Evolutionary conservation across 331 rosid genomes (phyloP), one percentile per base, ranked within the genome.

Genomic region (Pyracantha coccinea): DNA sequence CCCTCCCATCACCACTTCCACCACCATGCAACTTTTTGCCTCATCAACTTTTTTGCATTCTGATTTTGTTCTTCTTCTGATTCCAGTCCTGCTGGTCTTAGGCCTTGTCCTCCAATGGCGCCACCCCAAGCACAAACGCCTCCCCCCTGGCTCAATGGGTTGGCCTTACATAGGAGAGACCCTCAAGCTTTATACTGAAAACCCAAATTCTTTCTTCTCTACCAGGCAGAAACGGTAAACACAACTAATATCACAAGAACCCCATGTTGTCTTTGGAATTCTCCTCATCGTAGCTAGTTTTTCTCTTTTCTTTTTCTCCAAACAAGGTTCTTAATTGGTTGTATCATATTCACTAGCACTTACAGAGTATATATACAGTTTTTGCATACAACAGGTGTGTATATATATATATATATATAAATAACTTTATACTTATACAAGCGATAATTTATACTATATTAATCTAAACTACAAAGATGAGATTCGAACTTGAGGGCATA

Each of bases 131-230:
- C 47, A 74, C 85, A 85, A 81, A 33, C 82, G 80, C 73, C 79
- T 93, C 7, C 98, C 98, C 4, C 98, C 97, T 2, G 98, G 98
- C 58, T 93, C 96, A 13, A 76, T 93, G 91, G 98, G 98, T 4
- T 91, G 97, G 98, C 97, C 97, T 28, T 88, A 82, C 73, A 67
- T 91, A 0, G 98, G 97, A 66, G 97, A 93, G 79, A 91, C 98
- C 55, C 88, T 83, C 75, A 84, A 84, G 68, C 98, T 93, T 68
- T 93, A 91, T 69, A 79, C 90, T 38, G 79, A 86, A 68, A 88
- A 93, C 73, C 97, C 97, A 12, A 89, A 93, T 54, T 82, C 86
- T 76, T 93, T 93, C 87, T 93, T 93, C 69, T 88, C 92, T 65
- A 75, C 73, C 66, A 64, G 93, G 38, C 93, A 86, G 9, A 89